Conservation (phyloP, 2,329 filamentous ascomycete genomes). For the Cladophialophora chaetospira region DNA sequence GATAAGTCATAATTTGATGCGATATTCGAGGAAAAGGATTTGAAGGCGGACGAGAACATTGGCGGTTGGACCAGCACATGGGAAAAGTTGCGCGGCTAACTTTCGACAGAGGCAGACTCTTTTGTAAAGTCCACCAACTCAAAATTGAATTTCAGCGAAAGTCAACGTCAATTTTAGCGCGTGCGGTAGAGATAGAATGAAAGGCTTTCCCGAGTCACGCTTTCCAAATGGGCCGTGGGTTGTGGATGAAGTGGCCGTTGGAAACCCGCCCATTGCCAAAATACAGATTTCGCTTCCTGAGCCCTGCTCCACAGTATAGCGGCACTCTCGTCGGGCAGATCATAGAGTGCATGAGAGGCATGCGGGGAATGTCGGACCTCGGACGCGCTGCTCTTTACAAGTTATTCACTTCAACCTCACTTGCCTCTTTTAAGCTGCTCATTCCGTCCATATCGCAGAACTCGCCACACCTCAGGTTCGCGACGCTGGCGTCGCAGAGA, state of each 20-base stretch:
- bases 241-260: no score
- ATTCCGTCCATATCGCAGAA: no score
- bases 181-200: no score
- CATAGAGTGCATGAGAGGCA: neutral
- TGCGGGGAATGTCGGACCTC: neutral
- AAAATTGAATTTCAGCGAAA: neutral
- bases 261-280: no score
- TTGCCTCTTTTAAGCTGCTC: neutral
- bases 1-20: conserved; percentile 86
- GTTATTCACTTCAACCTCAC: neutral
- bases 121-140: neutral
- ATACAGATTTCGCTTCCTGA: no score
- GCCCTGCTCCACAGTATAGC: no score
- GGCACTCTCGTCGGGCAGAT: no score
- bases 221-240: no score
- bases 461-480: no score
- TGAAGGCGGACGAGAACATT: conserved; percentile 93
- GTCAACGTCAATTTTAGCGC: no score
- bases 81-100: neutral
- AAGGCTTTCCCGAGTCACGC: no score
- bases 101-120: neutral
- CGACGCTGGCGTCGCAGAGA: no score
- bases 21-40: conserved; percentile 94
- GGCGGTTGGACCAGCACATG: conserved; percentile 6
- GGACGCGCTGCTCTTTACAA: neutral